A percentile compares a stretch with the other conserved stretches of the same genome.
These are phyloP conservation scores for Verticillium nubilum DNA, from an alignment of 2,329 filamentous ascomycete species.

Conservation along the genomic window DNA sequence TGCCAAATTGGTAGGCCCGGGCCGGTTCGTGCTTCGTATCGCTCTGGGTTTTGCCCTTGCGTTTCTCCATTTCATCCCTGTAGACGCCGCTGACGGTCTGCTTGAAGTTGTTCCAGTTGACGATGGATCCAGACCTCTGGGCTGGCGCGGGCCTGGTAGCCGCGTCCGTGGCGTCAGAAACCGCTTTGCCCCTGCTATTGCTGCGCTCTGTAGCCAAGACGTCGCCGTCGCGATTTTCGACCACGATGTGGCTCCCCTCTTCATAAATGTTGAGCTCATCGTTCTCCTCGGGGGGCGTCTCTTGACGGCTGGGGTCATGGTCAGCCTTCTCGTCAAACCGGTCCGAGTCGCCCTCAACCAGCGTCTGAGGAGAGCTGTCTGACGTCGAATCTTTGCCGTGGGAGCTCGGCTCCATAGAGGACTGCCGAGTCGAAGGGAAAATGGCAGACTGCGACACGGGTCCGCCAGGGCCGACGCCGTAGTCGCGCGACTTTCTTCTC, in stretches of 20 bases:
- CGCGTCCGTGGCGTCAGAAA: neutral
- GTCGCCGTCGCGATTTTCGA: slow-evolving; percentile 84
- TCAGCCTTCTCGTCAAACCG: slow-evolving; percentile 6
- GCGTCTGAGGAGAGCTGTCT: slow-evolving; percentile 5
- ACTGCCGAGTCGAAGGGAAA: slow-evolving; percentile 51
- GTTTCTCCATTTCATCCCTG: slow-evolving; percentile 55
- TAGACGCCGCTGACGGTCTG: slow-evolving; percentile 46
- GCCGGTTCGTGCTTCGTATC: slow-evolving; percentile 63
- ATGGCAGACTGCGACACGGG: slow-evolving; percentile 90
- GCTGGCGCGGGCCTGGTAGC: neutral
- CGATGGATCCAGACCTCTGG: neutral
- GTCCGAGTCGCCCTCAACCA: slow-evolving; percentile 6
- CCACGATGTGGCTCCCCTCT: slow-evolving; percentile 72
- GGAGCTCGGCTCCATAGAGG: slow-evolving; percentile 16
- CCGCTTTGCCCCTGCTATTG: neutral
- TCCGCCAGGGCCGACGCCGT: slow-evolving; percentile 72
- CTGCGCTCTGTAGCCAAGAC: slow-evolving; percentile 61
- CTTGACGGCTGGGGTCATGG: slow-evolving; percentile 12
- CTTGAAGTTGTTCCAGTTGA: slow-evolving; percentile 29
- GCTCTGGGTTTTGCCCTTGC: slow-evolving; percentile 53
- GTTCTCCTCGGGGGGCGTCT: slow-evolving; percentile 15
- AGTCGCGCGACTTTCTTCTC: slow-evolving; percentile 64
- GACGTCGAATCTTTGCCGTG: neutral
- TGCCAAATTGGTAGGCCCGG: slow-evolving; percentile 80
- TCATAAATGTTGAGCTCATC: slow-evolving; percentile 66